phyloP scores from a whole-genome alignment of 2,329 filamentous ascomycete genomes.

The Penicillium sp. region DNA sequence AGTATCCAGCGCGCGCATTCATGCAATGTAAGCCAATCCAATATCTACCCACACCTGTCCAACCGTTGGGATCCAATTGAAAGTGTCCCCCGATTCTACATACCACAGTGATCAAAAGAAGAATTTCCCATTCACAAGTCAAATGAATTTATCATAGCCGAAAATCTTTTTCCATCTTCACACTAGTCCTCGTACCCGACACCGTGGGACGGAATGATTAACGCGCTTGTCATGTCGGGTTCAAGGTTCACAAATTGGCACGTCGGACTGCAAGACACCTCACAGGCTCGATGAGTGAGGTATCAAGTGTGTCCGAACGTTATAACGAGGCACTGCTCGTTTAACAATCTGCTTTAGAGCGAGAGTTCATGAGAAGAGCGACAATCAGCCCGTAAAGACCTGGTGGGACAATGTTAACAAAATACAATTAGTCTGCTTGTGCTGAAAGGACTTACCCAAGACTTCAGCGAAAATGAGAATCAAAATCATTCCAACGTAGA shows the following conservation, averaged over 20 bases:
- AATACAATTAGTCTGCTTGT: background rate
- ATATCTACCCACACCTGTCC: slow-evolving; percentile 27
- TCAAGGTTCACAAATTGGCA: background rate
- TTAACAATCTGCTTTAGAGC: slow-evolving; percentile 68
- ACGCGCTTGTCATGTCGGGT: slow-evolving; percentile 7
- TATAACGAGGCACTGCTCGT: slow-evolving; percentile 11
- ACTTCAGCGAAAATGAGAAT: slow-evolving; percentile 99
- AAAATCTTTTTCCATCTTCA: slow-evolving; percentile 16
- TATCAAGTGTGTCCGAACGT: slow-evolving; percentile 9
- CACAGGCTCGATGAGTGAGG: background rate
- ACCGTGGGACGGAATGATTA: background rate
- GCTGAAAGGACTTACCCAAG: slow-evolving; percentile 65
- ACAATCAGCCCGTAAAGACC: slow-evolving; percentile 99
- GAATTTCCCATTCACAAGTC: slow-evolving; percentile 15
- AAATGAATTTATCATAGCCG: slow-evolving; percentile 21
- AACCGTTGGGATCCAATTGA: slow-evolving; percentile 10
- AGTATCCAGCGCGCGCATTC: slow-evolving; percentile 26
- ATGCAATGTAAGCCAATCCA: slow-evolving; percentile 28
- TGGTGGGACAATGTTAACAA: slow-evolving; percentile 41
- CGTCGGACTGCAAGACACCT: slow-evolving; percentile 1
- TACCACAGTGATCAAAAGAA: slow-evolving; percentile 16
- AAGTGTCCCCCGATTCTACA: slow-evolving; percentile 18
- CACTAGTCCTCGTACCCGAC: slow-evolving; percentile 5
- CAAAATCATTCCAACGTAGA: slow-evolving; percentile 97
- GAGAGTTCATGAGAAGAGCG: slow-evolving; percentile 99